Evolutionary conservation across 2,329 filamentous ascomycete genomes (phyloP), one percentile per base, ranked within the genome.

Genomic region (Leptodontidium sp.): DNA sequence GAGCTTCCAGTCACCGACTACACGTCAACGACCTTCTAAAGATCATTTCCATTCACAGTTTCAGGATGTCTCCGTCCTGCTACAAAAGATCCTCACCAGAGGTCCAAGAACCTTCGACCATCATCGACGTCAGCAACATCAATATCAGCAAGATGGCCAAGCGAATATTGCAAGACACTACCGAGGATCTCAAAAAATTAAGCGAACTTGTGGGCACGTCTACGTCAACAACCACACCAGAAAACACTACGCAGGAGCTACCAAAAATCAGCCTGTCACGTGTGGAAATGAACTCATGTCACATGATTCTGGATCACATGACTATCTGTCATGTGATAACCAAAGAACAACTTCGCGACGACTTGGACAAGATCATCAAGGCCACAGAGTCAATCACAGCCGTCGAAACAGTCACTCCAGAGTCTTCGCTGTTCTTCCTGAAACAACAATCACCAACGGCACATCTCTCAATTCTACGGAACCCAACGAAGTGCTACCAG

Each of bases 401-500:
- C 45, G n/a, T 29, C 38, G 49, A 49, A 38, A 12, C 12, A 38
- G 38, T 32, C 24, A n/a, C 59, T n/a, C 17, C 21, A 17, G 7
- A 14, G 17, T 29, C 49, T n/a, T 53, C 64, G 5, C 21, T 47
- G 47, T 68, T 68, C 47, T 21, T 35, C n/a, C 21, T 35, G 8
- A 64, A 61, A 35, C 47, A n/a, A n/a, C 62, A 65, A 40, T 38
- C 43, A 4, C 64, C 67, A n/a, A 40, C 24, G 5, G 61, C 52
- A 35, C 63, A 66, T 21, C 58, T 69, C 11, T n/a, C 57, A 29
- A 38, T 64, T 2, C 29, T 69, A 32, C 59, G 67, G 6, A 55
- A 69, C 15, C 52, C 59, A 1, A 47, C 17, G 9, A 35, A 26
- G n/a, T 57, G 29, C 35, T 55, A 53, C n/a, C 11, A 50, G 14